Conservation (phyloP, 139 green algal species). For the Gonium pectorale region DNA sequence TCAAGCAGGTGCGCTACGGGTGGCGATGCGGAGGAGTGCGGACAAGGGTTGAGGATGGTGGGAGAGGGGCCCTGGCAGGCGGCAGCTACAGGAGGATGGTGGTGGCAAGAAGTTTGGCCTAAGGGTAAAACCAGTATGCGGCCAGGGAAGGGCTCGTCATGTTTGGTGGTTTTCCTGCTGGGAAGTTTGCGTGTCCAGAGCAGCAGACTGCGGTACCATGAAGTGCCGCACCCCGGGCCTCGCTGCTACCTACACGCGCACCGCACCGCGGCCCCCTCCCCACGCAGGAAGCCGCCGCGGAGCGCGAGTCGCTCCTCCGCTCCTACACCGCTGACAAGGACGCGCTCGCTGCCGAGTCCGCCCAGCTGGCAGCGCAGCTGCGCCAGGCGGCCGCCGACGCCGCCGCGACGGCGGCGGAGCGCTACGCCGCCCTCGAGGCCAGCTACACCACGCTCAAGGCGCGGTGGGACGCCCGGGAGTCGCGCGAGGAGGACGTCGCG, state of each 20-base stretch:
- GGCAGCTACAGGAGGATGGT: no score
- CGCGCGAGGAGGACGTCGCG: slow-evolving; percentile 65
- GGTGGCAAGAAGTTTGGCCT: no score
- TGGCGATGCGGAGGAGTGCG: not conserved
- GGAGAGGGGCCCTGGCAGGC: no score
- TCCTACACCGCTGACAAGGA: slow-evolving; percentile 42
- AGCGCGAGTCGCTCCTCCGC: slow-evolving; percentile 1
- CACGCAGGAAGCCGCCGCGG: slow-evolving; percentile 14
- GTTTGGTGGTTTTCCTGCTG: no score
- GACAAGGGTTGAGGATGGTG: not conserved
- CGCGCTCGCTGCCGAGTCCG: slow-evolving; percentile 16
- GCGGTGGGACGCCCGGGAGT: slow-evolving; percentile 58
- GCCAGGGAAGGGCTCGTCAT: no score
- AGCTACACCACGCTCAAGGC: slow-evolving; percentile 35
- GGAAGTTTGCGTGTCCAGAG: no score
- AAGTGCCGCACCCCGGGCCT: no score
- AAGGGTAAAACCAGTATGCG: no score
- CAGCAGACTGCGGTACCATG: no score
- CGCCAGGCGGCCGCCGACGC: slow-evolving; percentile 39
- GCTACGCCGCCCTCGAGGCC: slow-evolving; percentile 39
- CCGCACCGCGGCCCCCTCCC: not conserved
- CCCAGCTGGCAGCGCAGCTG: slow-evolving; percentile 41
- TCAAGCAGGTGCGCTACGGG: slow-evolving; percentile 40
- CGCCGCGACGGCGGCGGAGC: slow-evolving; percentile 22
- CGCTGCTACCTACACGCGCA: no score